Percentiles rank a stretch among this genome's conserved stretches.
These are phyloP conservation scores for Manihot esculenta DNA, from an alignment of 441 rosid genomes.

Conservation along the genomic window DNA sequence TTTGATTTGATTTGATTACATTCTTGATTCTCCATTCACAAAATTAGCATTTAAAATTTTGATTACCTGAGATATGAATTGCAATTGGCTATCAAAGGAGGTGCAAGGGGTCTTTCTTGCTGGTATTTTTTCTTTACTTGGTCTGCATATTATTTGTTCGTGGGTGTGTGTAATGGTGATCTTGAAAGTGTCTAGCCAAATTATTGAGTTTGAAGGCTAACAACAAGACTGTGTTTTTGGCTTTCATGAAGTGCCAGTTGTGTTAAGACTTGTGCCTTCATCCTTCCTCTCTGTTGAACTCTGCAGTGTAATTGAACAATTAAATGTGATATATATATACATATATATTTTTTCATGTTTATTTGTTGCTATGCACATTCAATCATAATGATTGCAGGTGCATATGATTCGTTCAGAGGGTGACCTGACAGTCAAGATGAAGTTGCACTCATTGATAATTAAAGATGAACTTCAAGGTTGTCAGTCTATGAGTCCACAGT, in stretches of 20 bases:
- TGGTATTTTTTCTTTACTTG: background rate
- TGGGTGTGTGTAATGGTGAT: background rate
- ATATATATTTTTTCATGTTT: background rate
- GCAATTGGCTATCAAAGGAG: too few species aligned
- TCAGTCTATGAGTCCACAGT: slow-evolving; percentile 55
- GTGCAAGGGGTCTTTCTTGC: too few species aligned
- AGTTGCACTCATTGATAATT: slow-evolving; percentile 90
- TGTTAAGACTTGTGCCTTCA: background rate
- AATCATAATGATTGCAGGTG: slow-evolving; percentile 52
- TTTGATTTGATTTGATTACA: too few species aligned
- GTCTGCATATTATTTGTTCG: background rate
- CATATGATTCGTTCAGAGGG: slow-evolving; percentile 68
- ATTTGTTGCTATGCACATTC: slow-evolving; percentile 17
- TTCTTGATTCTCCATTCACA: too few species aligned
- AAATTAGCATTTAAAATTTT: too few species aligned
- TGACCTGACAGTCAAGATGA: slow-evolving; percentile 74
- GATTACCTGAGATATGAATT: too few species aligned
- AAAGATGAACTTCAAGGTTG: slow-evolving; percentile 90
- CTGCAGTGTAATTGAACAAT: background rate
- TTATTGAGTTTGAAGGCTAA: background rate
- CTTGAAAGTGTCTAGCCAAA: background rate
- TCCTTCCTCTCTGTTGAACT: background rate
- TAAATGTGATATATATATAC: background rate
- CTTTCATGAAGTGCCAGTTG: background rate
- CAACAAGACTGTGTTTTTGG: background rate